A percentile compares a stretch with the other conserved stretches of the same genome.
phyloP scores from a whole-genome alignment of 2,329 filamentous ascomycete genomes.

The Stagonosporopsis cucurbitacearum region DNA sequence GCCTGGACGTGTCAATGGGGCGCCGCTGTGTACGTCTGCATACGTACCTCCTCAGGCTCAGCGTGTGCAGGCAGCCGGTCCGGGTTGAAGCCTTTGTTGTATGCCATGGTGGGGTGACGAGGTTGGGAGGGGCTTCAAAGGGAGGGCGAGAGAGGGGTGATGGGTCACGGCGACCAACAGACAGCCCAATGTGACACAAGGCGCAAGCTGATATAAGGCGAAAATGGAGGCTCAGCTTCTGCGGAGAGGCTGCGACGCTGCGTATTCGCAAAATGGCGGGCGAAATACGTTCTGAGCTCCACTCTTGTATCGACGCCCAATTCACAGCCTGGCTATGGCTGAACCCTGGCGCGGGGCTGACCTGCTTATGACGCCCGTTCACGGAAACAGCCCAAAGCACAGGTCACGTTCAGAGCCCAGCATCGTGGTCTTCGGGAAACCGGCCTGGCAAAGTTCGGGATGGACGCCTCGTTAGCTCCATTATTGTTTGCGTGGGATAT shows the following conservation, averaged over 20 bases:
- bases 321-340: constrained; percentile 27
- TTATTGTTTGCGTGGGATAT: background rate
- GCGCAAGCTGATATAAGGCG: constrained; percentile 10
- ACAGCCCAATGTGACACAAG: constrained; percentile 1
- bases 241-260: constrained; percentile 10
- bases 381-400: constrained; percentile 4
- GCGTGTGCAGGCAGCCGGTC: constrained; percentile 93
- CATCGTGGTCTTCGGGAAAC: constrained; percentile 11
- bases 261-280: constrained; percentile 6
- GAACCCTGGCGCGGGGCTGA: constrained; percentile 27
- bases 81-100: constrained; percentile 91
- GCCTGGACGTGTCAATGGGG: constrained; percentile 39
- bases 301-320: constrained; percentile 29
- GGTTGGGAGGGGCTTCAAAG: background rate
- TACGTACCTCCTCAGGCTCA: constrained; percentile 72
- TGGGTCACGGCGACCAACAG: constrained; percentile 5
- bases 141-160: constrained; percentile 1
- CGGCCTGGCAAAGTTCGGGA: constrained; percentile 13
- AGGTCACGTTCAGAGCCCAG: constrained; percentile 11
- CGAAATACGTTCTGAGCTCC: constrained; percentile 10
- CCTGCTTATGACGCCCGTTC: constrained; percentile 30
- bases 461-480: background rate
- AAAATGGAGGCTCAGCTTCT: constrained; percentile 11
- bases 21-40: constrained; percentile 17
- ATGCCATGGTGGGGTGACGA: constrained; percentile 71